phyloP scores from a whole-genome alignment of 805 yeast genomes.

The Yarrowia bubula region DNA sequence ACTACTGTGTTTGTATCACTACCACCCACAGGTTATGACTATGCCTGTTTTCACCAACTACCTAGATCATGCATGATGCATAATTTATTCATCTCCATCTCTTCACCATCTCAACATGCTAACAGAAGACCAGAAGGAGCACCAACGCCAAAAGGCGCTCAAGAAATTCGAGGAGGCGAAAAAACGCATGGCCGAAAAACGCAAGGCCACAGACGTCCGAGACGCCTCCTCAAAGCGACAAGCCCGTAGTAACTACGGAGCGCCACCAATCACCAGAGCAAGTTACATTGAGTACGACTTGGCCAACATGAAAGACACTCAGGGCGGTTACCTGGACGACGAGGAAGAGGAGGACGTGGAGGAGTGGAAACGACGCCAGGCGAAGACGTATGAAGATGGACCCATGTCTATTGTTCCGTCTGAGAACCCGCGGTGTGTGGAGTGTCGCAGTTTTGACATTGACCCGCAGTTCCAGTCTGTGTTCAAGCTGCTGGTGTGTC shows the following conservation, averaged over 20 bases:
- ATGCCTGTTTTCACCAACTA: no score
- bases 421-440: slow-evolving; percentile 64
- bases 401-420: slow-evolving; percentile 20
- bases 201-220: slow-evolving; percentile 9
- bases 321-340: slow-evolving; percentile 76
- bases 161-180: slow-evolving; percentile 26
- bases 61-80: slow-evolving; percentile 2
- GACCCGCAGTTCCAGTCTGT: slow-evolving; percentile 67
- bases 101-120: neutral
- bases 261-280: slow-evolving; percentile 14
- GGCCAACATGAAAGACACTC: slow-evolving; percentile 81
- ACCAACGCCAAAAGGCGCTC: slow-evolving; percentile 26
- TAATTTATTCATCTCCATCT: neutral
- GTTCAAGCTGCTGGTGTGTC: slow-evolving; percentile 78
- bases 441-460: slow-evolving; percentile 77
- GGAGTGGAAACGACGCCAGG: slow-evolving; percentile 57
- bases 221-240: slow-evolving; percentile 2
- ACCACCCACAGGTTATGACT: no score
- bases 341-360: slow-evolving; percentile 36
- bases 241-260: neutral
- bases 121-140: slow-evolving; percentile 27
- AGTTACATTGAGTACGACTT: slow-evolving; percentile 49
- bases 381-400: slow-evolving; percentile 41
- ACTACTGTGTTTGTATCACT: no score
- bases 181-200: slow-evolving; percentile 24